Conservation (phyloP, 208 protist genomes). For the Crithidia brevicula region DNA sequence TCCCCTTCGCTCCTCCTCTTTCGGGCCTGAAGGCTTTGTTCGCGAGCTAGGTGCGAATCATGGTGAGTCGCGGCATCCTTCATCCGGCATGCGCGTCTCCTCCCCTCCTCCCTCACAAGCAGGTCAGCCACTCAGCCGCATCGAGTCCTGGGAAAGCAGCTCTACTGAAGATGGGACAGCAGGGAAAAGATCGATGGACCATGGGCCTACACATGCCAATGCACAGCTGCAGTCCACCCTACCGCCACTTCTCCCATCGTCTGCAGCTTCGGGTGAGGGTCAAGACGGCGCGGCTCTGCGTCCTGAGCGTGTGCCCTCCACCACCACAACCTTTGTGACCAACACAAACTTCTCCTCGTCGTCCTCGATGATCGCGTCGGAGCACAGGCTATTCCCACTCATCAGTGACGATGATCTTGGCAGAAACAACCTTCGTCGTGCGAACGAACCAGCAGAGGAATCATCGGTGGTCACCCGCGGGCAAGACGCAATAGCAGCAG, state of each 20-base stretch:
- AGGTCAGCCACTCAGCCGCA: slow-evolving; percentile 1
- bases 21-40: too few relatives aligned
- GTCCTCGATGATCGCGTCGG: slow-evolving; percentile 11
- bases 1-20: slow-evolving; percentile 1
- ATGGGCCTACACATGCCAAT: too few relatives aligned
- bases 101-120: too few relatives aligned
- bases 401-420: neutral
- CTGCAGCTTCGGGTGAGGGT: too few relatives aligned
- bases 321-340: neutral
- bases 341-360: slow-evolving; percentile 2
- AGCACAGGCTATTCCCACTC: slow-evolving; percentile 7
- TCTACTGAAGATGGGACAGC: neutral
- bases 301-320: neutral
- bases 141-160: slow-evolving; percentile 25
- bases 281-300: too few relatives aligned
- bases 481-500: neutral
- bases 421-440: neutral
- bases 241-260: neutral
- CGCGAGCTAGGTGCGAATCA: too few relatives aligned
- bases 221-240: too few relatives aligned
- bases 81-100: too few relatives aligned
- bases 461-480: too few relatives aligned
- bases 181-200: neutral
- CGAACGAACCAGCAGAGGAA: too few relatives aligned
- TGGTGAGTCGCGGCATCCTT: too few relatives aligned